phyloP scores from a whole-genome alignment of 257 asterid genomes.

The Nicotiana tabacum region DNA sequence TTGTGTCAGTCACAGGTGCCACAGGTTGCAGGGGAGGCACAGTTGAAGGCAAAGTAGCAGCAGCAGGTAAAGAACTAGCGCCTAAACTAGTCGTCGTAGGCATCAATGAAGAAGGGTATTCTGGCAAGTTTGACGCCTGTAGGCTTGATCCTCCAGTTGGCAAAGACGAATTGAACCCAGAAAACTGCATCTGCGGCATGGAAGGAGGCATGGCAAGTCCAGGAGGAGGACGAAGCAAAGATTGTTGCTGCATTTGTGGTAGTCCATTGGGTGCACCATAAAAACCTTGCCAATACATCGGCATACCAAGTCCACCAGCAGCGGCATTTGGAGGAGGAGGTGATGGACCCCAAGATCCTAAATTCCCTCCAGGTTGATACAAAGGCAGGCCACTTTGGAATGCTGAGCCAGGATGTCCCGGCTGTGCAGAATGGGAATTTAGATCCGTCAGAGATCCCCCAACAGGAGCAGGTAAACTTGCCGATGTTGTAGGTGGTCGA shows the following conservation, averaged over 20 bases:
- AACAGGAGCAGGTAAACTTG: slow-evolving; percentile 63
- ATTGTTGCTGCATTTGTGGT: slow-evolving; percentile 60
- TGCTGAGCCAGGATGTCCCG: slow-evolving; percentile 56
- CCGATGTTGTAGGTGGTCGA: slow-evolving; percentile 51
- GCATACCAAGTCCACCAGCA: slow-evolving; percentile 71
- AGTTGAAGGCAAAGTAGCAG: slow-evolving; percentile 43
- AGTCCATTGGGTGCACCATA: slow-evolving; percentile 79
- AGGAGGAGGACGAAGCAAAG: slow-evolving; percentile 80
- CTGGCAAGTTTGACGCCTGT: slow-evolving; percentile 51
- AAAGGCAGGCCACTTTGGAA: slow-evolving; percentile 69
- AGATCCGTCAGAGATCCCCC: slow-evolving; percentile 47
- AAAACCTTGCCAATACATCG: slow-evolving; percentile 94
- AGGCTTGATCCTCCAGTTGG: slow-evolving; percentile 41
- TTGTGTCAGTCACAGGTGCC: slow-evolving; percentile 41
- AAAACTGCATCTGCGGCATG: slow-evolving; percentile 76
- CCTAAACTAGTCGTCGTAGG: slow-evolving; percentile 39
- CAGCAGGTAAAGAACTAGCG: slow-evolving; percentile 43
- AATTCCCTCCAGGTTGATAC: slow-evolving; percentile 87
- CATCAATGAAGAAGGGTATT: slow-evolving; percentile 40
- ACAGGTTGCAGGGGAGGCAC: slow-evolving; percentile 46
- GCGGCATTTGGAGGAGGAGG: slow-evolving; percentile 64
- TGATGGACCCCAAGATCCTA: slow-evolving; percentile 80
- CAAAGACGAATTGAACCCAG: slow-evolving; percentile 58
- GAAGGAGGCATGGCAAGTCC: slow-evolving; percentile 67
- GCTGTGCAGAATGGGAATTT: slow-evolving; percentile 56